A percentile compares a stretch with the other conserved stretches of the same genome.
These are phyloP conservation scores for Platanthera guangdongensis DNA, from an alignment of 106 monocot genomes.

Conservation along the genomic window DNA sequence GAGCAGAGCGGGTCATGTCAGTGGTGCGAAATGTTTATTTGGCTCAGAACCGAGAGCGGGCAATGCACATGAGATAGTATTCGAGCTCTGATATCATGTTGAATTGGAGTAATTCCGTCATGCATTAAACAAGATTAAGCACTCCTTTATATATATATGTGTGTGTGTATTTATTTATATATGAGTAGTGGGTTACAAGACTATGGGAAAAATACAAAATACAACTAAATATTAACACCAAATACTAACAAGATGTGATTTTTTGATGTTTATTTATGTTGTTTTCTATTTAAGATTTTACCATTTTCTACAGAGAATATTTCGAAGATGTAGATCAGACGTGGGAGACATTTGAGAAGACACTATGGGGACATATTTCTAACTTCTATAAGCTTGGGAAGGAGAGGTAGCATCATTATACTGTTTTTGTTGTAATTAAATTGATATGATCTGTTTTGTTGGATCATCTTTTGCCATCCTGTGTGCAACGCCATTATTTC, in stretches of 20 bases:
- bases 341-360: constrained; percentile 97
- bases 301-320: constrained; percentile 60
- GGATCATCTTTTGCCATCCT: not conserved
- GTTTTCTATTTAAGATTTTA: not conserved
- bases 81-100: too few species aligned
- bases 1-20: too few species aligned
- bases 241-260: not conserved
- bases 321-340: constrained; percentile 97
- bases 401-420: constrained; percentile 52
- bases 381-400: constrained; percentile 88
- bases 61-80: too few species aligned
- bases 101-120: too few species aligned
- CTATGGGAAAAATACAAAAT: too few species aligned
- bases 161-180: too few species aligned
- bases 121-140: too few species aligned
- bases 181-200: too few species aligned
- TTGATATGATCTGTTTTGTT: not conserved
- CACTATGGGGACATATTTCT: constrained; percentile 70
- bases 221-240: too few species aligned
- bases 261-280: not conserved
- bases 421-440: not conserved
- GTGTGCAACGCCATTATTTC: not conserved
- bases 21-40: too few species aligned
- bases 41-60: too few species aligned
- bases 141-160: too few species aligned